Base-by-base conservation (phyloP, 106 monocot genomes). In the Gastrodia elata region DNA sequence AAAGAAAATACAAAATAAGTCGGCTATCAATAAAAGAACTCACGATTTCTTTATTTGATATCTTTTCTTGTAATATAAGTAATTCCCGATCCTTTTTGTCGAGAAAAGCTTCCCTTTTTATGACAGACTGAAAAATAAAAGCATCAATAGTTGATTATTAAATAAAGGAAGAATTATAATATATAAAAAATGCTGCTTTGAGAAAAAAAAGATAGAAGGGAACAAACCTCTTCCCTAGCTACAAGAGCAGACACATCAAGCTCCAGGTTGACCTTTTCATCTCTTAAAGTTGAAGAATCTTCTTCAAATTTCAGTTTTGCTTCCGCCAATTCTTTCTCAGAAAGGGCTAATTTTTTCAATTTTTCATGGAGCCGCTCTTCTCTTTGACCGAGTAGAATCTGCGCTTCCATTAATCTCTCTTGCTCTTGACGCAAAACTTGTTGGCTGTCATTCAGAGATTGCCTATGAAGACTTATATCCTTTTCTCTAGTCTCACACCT, bases 401-500 rank as follows among this genome's bases (percentile, higher is more conserved):
- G 81, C 39, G 77, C 72, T 59, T 90, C 86, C 46, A 84, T 36
- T 68, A 88, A 78, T 27, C 77, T 80, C 77, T 90, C 86, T 77
- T 97, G 88, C 75, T 88, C 84, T 70, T 88, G 74, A 74, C 86
- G 76, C 77, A 97, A 73, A 77, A 90, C 38, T 75, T 83, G 88
- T 70, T 90, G 87, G 39, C 85, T 85, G 20, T 93, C 92, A 81
- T 74, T 76, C 28, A 97, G 65, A 28, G 76, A 79, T 64, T 90
- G 84, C 71, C 87, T 86, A 42, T 88, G 85, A 73, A 80, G 73
- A 73, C 58, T 81, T 46, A 92, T 68, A 30, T 88, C 92, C 11
- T 86, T 86, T 71, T 97, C 96, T 77, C 86, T 93, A 3, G 82
- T 77, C 37, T 86, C 90, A 71, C 78, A 83, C 71, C 96, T 97